Evolutionary conservation across 441 rosid genomes (phyloP).

Genomic region (Populus hybrid): DNA sequence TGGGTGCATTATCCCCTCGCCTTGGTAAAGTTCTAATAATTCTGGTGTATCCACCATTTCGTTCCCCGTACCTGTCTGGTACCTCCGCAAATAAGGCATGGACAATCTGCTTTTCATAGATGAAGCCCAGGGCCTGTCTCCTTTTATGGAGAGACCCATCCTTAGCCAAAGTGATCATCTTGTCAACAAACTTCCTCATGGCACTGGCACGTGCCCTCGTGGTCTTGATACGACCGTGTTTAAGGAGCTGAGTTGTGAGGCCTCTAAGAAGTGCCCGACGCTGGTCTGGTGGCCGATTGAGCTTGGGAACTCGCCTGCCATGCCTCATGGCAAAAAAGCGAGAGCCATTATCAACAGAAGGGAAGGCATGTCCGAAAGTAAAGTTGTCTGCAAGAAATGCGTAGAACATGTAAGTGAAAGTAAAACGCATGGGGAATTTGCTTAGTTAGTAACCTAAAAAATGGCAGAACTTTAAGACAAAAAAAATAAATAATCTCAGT

Average conservation of each 20-base stretch:
- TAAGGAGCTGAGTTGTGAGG: conserved; percentile 88
- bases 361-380: conserved; percentile 44
- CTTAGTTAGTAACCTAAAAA: no score
- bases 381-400: conserved; percentile 33
- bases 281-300: conserved; percentile 86
- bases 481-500: background rate
- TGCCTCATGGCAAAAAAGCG: conserved; percentile 82
- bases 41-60: conserved; percentile 91
- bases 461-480: background rate
- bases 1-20: conserved; percentile 97
- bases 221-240: conserved; percentile 83
- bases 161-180: conserved; percentile 94
- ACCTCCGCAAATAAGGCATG: conserved; percentile 88
- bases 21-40: conserved; percentile 87
- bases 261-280: conserved; percentile 78
- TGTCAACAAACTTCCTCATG: conserved; percentile 80
- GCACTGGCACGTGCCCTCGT: conserved; percentile 89
- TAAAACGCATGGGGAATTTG: background rate
- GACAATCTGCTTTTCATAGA: conserved; percentile 91
- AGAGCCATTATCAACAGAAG: conserved; percentile 46
- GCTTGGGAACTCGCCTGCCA: conserved; percentile 77
- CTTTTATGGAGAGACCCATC: conserved; percentile 90
- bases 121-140: conserved; percentile 84
- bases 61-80: conserved; percentile 75
- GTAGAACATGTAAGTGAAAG: background rate